A percentile compares a stretch with the other conserved stretches of the same genome.
Evolutionary conservation across 495 filamentous ascomycete genomes (phyloP).

Genomic region (Tetracladium setigerum): DNA sequence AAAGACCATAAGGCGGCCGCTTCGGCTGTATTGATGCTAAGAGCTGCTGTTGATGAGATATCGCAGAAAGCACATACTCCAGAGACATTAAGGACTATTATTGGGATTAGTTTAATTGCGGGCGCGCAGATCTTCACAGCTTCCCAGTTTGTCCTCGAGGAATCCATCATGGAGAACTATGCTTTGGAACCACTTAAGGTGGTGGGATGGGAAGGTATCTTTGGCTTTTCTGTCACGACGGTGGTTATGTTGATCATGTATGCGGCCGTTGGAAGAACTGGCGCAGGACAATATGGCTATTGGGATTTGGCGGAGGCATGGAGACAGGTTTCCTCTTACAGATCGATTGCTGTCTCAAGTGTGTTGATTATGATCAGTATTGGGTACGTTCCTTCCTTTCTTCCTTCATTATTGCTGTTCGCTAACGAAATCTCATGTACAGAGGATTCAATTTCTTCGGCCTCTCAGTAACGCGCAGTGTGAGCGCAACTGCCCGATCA

Average conservation of each 20-base stretch:
- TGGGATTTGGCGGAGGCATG: constrained; percentile 86
- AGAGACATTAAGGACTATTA: constrained; percentile 61
- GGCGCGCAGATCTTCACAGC: constrained; percentile 95
- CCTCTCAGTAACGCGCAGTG: constrained; percentile 77
- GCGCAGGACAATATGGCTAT: constrained; percentile 68
- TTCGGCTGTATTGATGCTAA: constrained; percentile 1
- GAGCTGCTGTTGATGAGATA: constrained; percentile 10
- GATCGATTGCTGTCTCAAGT: constrained; percentile 63
- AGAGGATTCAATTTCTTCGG: constrained; percentile 99
- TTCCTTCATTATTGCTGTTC: not conserved
- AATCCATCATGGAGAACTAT: constrained; percentile 87
- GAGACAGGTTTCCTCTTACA: constrained; percentile 63
- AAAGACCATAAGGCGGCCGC: constrained; percentile 47
- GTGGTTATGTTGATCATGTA: constrained; percentile 76
- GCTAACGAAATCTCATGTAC: constrained; percentile 1
- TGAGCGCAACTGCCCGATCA: constrained; percentile 85
- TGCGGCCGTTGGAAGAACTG: constrained; percentile 62
- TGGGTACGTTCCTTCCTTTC: constrained; percentile 51
- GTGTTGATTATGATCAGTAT: constrained; percentile 94
- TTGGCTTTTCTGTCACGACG: constrained; percentile 80
- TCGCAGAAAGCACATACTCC: constrained; percentile 32
- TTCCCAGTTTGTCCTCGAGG: constrained; percentile 91
- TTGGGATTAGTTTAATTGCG: constrained; percentile 85
- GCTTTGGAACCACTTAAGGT: constrained; percentile 81
- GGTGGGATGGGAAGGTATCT: constrained; percentile 93